Conservation (phyloP, 1,284 basidiomycete species). For the Rhizoctonia solani region DNA sequence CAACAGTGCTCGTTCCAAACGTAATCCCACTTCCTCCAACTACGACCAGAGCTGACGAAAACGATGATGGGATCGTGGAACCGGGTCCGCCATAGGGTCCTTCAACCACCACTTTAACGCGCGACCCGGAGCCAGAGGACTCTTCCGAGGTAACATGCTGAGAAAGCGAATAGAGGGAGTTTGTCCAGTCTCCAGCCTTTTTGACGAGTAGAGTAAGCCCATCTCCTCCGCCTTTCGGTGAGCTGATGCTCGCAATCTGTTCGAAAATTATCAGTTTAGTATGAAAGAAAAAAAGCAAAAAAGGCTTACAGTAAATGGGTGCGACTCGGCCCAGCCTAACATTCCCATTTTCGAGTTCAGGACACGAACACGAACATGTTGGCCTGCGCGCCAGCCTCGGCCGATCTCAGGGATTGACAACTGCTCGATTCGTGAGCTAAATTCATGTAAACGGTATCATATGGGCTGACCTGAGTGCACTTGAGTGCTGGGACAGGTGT, state of each 20-base stretch:
- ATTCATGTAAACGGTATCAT: not conserved
- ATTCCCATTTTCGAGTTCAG: conserved; percentile 32
- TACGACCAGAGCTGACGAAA: conserved; percentile 36
- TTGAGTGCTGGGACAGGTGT: conserved; percentile 34
- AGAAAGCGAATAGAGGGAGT: conserved; percentile 19
- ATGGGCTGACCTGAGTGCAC: conserved; percentile 20
- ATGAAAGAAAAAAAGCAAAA: not conserved
- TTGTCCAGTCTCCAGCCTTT: conserved; percentile 35
- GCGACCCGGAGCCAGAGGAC: conserved; percentile 26
- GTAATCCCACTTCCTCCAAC: conserved; percentile 39
- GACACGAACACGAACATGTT: conserved; percentile 38
- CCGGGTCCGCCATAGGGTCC: conserved; percentile 39
- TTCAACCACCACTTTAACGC: conserved; percentile 37
- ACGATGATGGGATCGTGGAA: conserved; percentile 36
- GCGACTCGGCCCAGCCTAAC: conserved; percentile 26
- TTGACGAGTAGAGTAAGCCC: conserved; percentile 36
- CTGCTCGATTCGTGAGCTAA: not conserved
- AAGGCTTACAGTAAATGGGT: conserved; percentile 36
- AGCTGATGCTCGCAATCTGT: conserved; percentile 36
- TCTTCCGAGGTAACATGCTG: conserved; percentile 1
- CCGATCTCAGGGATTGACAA: conserved; percentile 33
- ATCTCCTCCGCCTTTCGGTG: conserved; percentile 23
- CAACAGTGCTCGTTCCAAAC: conserved; percentile 33
- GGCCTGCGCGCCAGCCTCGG: conserved; percentile 39
- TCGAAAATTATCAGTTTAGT: not conserved